phyloP scores from a whole-genome alignment of 2,329 filamentous ascomycete genomes.

The Exophiala dermatitidis region DNA sequence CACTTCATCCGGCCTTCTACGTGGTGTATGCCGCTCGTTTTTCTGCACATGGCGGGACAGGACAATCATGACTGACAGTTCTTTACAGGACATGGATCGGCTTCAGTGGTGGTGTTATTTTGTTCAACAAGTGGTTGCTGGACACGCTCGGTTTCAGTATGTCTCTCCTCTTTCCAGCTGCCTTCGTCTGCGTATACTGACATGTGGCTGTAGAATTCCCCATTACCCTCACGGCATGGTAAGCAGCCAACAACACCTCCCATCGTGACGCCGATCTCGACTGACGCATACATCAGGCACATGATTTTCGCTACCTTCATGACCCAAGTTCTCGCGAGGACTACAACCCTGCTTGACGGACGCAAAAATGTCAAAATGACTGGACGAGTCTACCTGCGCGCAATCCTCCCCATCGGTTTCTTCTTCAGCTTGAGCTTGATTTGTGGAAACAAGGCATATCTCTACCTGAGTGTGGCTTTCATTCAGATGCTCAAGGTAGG shows the following conservation, averaged over 20 bases:
- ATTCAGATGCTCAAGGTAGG: constrained; percentile 98
- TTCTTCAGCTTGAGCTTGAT: constrained; percentile 96
- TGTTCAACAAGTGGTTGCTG: constrained; percentile 99
- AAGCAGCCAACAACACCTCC: not conserved
- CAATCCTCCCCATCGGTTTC: constrained; percentile 88
- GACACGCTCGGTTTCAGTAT: constrained; percentile 56
- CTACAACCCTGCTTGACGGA: constrained; percentile 82
- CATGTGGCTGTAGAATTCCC: constrained; percentile 17
- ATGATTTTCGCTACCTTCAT: constrained; percentile 85
- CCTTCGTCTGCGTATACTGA: not conserved
- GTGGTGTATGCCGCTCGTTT: constrained; percentile 50
- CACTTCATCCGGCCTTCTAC: constrained; percentile 77
- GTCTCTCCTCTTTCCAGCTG: constrained; percentile 12
- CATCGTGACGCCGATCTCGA: not conserved
- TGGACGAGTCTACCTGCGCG: constrained; percentile 80
- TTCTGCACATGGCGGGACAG: not conserved
- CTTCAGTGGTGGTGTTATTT: constrained; percentile 85
- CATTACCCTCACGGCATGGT: constrained; percentile 67
- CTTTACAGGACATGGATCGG: constrained; percentile 73
- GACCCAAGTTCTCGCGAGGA: constrained; percentile 87
- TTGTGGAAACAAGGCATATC: constrained; percentile 90
- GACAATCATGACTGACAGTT: not conserved
- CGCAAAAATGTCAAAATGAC: constrained; percentile 98
- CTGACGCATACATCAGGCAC: constrained; percentile 46
- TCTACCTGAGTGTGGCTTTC: constrained; percentile 91